Percentiles rank a stretch among this genome's conserved stretches.
Evolutionary conservation across 441 rosid genomes (phyloP).

Genomic region (Pelargonium hybrid): DNA sequence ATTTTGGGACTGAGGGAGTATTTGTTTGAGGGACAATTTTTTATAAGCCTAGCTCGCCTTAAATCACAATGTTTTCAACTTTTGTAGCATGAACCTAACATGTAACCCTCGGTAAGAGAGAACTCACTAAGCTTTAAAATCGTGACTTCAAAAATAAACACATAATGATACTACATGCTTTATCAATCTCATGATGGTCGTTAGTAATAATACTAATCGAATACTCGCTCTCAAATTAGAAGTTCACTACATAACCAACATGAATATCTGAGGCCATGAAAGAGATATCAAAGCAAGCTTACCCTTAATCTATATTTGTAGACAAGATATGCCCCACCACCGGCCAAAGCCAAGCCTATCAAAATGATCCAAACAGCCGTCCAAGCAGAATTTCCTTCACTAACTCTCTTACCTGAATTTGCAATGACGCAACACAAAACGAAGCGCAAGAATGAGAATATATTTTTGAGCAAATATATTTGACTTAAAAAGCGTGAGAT

Average conservation of each 20-base stretch:
- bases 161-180: neutral
- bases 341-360: slow-evolving; percentile 76
- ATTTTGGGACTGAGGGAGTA: no score
- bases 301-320: slow-evolving; percentile 94
- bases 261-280: neutral
- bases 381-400: slow-evolving; percentile 69
- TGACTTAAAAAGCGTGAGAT: neutral
- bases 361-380: slow-evolving; percentile 74
- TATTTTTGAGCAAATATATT: neutral
- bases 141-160: no score
- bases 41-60: neutral
- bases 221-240: neutral
- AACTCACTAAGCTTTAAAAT: neutral
- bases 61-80: neutral
- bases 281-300: slow-evolving; percentile 18
- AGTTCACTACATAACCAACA: neutral
- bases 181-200: neutral
- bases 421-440: slow-evolving; percentile 13
- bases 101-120: neutral
- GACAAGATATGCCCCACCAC: slow-evolving; percentile 71
- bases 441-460: slow-evolving; percentile 6
- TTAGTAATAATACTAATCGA: no score
- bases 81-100: neutral
- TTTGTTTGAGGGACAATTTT: no score
- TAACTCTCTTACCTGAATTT: slow-evolving; percentile 51